Percentiles rank a stretch among this genome's conserved stretches.
Evolutionary conservation across 495 filamentous ascomycete genomes (phyloP).

Genomic region (Daldinia caldariorum): DNA sequence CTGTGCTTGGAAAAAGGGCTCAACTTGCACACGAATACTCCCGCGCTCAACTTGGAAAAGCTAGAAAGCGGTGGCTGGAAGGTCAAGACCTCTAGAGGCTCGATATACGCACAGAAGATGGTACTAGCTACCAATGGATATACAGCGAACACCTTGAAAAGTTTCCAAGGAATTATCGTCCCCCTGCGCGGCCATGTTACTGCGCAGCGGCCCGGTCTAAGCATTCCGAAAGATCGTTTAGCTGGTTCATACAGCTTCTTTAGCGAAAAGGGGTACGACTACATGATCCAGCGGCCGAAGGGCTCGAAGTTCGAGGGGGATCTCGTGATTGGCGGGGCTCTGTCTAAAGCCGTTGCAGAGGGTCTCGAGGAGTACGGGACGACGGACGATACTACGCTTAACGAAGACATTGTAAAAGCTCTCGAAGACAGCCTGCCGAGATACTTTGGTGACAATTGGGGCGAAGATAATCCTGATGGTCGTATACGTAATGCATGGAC

Average conservation of each 20-base stretch:
- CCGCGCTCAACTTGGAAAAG: slow-evolving; percentile 55
- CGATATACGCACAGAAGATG: slow-evolving; percentile 62
- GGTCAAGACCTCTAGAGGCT: slow-evolving; percentile 65
- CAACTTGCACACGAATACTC: slow-evolving; percentile 71
- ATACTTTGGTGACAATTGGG: slow-evolving; percentile 69
- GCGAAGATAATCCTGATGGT: slow-evolving; percentile 64
- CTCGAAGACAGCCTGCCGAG: slow-evolving; percentile 55
- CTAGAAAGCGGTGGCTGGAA: slow-evolving; percentile 51
- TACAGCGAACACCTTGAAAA: slow-evolving; percentile 65
- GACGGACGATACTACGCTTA: slow-evolving; percentile 66
- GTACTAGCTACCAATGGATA: slow-evolving; percentile 81
- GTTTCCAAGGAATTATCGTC: slow-evolving; percentile 69
- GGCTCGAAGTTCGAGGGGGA: slow-evolving; percentile 61
- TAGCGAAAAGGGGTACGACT: slow-evolving; percentile 68
- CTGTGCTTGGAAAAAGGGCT: slow-evolving; percentile 62
- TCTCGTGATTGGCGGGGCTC: slow-evolving; percentile 76
- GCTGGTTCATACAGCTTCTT: slow-evolving; percentile 69
- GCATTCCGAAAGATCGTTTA: slow-evolving; percentile 56
- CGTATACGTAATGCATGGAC: slow-evolving; percentile 70
- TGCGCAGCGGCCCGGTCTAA: slow-evolving; percentile 64
- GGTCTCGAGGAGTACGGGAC: slow-evolving; percentile 63
- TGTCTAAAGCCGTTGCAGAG: slow-evolving; percentile 57
- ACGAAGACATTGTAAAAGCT: slow-evolving; percentile 64
- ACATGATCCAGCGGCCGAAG: slow-evolving; percentile 70
- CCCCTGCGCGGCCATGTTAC: slow-evolving; percentile 75